phyloP scores from a whole-genome alignment of 2,329 filamentous ascomycete genomes.

The Colletotrichum liriopes region DNA sequence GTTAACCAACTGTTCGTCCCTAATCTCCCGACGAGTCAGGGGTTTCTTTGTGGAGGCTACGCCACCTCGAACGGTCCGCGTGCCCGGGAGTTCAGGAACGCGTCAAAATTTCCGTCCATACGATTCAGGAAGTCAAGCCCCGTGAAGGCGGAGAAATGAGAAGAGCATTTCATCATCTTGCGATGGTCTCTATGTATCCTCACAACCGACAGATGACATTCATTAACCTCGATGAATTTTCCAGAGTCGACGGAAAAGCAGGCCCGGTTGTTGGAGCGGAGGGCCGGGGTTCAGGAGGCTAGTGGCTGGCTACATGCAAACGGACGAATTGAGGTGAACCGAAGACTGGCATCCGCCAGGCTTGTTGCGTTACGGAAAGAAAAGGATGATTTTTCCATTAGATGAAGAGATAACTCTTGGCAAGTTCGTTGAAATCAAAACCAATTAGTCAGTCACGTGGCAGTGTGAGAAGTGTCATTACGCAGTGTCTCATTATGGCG shows the following conservation, averaged over 20 bases:
- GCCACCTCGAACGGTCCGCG: constrained; percentile 31
- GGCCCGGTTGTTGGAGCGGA: background rate
- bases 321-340: background rate
- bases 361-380: background rate
- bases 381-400: too few relatives aligned
- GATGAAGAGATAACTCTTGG: background rate
- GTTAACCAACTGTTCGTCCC: constrained; percentile 30
- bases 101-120: constrained; percentile 28
- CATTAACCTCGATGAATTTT: background rate
- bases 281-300: too few relatives aligned
- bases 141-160: background rate
- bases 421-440: background rate
- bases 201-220: rapidly evolving
- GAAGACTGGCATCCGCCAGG: background rate
- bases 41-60: constrained; percentile 9
- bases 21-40: constrained; percentile 2
- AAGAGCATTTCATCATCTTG: background rate
- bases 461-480: background rate
- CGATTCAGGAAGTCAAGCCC: background rate
- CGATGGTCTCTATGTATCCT: background rate
- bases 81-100: constrained; percentile 16
- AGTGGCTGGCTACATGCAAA: background rate
- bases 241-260: background rate
- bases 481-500: constrained; percentile 5
- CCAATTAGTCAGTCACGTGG: background rate